Evolutionary conservation across 2,329 filamentous ascomycete species (phyloP).

Genomic region (Lasiodiplodia sp.): DNA sequence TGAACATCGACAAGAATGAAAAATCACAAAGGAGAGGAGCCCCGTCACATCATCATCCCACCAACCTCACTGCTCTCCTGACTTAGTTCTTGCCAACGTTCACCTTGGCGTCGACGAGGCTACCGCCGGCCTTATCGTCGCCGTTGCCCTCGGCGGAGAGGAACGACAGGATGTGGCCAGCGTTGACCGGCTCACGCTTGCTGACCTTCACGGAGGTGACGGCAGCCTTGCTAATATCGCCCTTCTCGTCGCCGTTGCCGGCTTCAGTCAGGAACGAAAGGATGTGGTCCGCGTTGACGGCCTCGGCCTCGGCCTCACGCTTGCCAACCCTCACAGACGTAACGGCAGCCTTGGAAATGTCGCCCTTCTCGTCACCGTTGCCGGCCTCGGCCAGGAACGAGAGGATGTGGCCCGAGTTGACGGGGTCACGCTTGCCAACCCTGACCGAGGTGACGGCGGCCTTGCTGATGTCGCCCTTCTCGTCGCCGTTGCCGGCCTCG

Average conservation of each 20-base stretch:
- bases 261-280: not conserved
- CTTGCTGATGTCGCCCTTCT: not conserved
- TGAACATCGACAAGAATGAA: not conserved
- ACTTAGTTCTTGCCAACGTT: constrained; percentile 6
- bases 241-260: constrained; percentile 2
- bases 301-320: constrained; percentile 5
- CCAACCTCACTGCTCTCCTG: not conserved
- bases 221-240: not conserved
- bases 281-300: not conserved
- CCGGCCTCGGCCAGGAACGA: not conserved
- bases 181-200: constrained; percentile 9
- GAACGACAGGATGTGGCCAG: not conserved
- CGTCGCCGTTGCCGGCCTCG: not conserved
- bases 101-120: not conserved
- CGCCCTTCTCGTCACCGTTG: constrained; percentile 1
- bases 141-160: not conserved
- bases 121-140: not conserved
- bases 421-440: not conserved
- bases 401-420: not conserved
- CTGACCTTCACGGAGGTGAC: not conserved
- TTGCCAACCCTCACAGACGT: not conserved
- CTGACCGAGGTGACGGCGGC: not conserved
- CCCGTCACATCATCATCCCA: constrained; percentile 10
- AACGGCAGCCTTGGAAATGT: not conserved
- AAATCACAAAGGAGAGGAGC: not conserved